These are phyloP conservation scores for Saccharata proteae DNA, from an alignment of 2,329 filamentous ascomycete species.

Conservation along the genomic window DNA sequence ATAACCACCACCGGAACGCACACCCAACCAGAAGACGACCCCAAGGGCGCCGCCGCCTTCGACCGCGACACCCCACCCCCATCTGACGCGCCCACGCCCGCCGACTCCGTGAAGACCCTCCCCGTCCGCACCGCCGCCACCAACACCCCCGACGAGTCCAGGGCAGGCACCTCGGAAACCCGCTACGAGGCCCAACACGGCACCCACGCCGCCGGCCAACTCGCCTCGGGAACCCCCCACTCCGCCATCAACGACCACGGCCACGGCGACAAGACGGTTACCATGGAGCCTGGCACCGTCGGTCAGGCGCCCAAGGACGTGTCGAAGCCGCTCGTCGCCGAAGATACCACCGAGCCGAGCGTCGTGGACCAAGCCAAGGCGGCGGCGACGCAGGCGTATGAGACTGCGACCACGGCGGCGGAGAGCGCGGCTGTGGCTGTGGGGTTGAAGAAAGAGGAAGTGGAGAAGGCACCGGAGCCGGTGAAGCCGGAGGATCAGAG, in stretches of 20 bases:
- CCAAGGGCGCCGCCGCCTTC: conserved; percentile 3
- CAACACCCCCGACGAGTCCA: no score
- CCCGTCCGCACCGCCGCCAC: conserved; percentile 17
- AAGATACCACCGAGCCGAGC: conserved; percentile 21
- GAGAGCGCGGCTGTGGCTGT: conserved; percentile 23
- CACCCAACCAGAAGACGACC: conserved; percentile 21
- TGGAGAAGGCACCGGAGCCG: conserved; percentile 1
- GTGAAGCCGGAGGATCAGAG: conserved; percentile 14
- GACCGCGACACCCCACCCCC: conserved; percentile 1
- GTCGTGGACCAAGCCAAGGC: conserved; percentile 33
- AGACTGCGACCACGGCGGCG: conserved; percentile 18
- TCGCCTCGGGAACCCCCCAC: conserved; percentile 31
- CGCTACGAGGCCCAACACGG: conserved; percentile 28
- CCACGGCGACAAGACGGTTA: conserved; percentile 31
- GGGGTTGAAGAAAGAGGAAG: conserved; percentile 12
- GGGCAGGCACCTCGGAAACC: conserved; percentile 32
- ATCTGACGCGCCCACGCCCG: conserved; percentile 1
- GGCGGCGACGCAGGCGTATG: conserved; percentile 19
- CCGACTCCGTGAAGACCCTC: conserved; percentile 1
- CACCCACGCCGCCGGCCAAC: conserved; percentile 32
- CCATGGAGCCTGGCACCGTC: conserved; percentile 36
- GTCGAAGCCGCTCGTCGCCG: conserved; percentile 18
- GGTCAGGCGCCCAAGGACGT: conserved; percentile 38
- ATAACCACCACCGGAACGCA: conserved; percentile 23
- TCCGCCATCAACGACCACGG: conserved; percentile 28